phyloP scores from a whole-genome alignment of 192 early-diverging fungal genomes.

The Coemansia sp. region DNA sequence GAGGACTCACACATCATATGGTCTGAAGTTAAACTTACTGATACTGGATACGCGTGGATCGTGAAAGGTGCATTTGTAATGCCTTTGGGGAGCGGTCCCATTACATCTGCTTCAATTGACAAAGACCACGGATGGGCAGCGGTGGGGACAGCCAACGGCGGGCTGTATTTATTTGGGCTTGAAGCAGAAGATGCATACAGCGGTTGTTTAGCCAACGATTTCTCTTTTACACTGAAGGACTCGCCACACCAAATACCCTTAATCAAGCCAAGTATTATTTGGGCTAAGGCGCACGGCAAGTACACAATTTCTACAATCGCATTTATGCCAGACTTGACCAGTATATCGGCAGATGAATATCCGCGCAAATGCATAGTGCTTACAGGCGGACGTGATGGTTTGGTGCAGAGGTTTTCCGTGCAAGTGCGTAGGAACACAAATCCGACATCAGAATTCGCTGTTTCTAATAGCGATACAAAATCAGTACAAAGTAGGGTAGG shows the following conservation, averaged over 20 bases:
- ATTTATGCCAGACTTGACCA: background rate
- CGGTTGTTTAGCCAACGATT: background rate
- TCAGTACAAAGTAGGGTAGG: background rate
- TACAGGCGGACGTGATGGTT: slow-evolving; percentile 38
- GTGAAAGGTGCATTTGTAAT: slow-evolving; percentile 4
- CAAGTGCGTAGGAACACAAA: background rate
- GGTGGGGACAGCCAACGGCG: slow-evolving; percentile 18
- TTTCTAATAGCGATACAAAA: slow-evolving; percentile 67
- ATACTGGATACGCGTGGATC: background rate
- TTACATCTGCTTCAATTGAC: slow-evolving; percentile 19
- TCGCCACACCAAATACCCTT: background rate
- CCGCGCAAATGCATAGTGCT: background rate
- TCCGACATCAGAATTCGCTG: slow-evolving; percentile 43
- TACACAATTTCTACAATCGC: slow-evolving; percentile 6
- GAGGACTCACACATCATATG: background rate
- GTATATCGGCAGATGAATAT: background rate
- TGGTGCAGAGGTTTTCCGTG: background rate
- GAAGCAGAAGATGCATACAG: background rate
- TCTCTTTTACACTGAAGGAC: background rate
- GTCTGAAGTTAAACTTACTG: background rate
- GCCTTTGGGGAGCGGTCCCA: background rate
- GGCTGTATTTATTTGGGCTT: slow-evolving; percentile 13
- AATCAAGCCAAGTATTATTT: background rate
- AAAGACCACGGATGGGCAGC: slow-evolving; percentile 11
- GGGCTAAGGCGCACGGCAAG: slow-evolving; percentile 13